Conservation (phyloP, 495 filamentous ascomycete genomes). For the Monascus purpureus region DNA sequence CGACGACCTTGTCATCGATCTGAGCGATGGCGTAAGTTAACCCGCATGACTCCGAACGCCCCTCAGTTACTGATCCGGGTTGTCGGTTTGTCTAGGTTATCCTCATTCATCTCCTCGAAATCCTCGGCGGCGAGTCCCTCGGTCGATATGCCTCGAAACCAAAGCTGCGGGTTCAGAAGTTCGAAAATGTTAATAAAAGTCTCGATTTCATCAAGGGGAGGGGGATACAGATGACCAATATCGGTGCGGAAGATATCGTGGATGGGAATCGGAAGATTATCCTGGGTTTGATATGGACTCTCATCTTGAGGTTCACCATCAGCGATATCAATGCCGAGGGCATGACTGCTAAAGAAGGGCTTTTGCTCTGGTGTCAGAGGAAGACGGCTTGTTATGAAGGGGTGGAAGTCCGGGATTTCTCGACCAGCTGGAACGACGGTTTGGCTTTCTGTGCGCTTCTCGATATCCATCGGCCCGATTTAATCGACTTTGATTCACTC, state of each 20-base stretch:
- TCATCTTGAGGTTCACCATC: constrained; percentile 95
- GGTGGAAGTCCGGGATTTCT: constrained; percentile 89
- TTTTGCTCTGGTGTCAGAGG: constrained; percentile 92
- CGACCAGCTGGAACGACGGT: constrained; percentile 90
- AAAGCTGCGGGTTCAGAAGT: constrained; percentile 89
- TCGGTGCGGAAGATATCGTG: constrained; percentile 95
- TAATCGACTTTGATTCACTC: constrained; percentile 89
- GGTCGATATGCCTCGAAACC: constrained; percentile 93
- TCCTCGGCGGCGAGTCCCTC: constrained; percentile 82
- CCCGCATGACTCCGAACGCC: background rate
- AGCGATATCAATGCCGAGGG: constrained; percentile 97
- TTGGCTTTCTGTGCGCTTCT: constrained; percentile 91
- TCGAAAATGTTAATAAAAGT: constrained; percentile 95
- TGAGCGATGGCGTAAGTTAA: constrained; percentile 76
- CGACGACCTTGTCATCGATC: constrained; percentile 71
- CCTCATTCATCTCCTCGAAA: constrained; percentile 92
- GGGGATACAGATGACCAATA: constrained; percentile 94
- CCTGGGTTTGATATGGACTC: constrained; percentile 88
- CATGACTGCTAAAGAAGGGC: constrained; percentile 91
- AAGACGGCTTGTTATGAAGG: constrained; percentile 98
- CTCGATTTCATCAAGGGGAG: constrained; percentile 84
- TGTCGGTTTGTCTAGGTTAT: constrained; percentile 46
- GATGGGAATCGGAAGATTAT: constrained; percentile 98
- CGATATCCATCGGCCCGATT: constrained; percentile 91
- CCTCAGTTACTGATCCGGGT: constrained; percentile 1